phyloP scores from a whole-genome alignment of 179 eudicot genomes.

The Beta corolliflora region DNA sequence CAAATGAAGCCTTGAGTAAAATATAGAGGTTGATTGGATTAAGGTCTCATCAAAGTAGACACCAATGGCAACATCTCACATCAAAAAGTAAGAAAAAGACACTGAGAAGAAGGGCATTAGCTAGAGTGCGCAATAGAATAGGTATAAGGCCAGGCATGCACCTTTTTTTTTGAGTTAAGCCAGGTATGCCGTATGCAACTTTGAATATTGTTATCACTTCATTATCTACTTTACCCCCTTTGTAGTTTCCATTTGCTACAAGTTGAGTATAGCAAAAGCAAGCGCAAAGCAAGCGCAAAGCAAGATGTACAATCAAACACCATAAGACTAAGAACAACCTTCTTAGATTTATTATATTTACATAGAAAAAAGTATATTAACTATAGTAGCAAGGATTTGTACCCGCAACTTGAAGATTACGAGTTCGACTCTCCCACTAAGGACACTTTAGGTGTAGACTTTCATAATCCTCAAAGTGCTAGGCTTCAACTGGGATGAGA shows the following conservation, averaged over 20 bases:
- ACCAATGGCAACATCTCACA: neutral
- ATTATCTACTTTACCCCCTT: neutral
- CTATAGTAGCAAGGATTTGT: no score
- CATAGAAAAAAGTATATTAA: no score
- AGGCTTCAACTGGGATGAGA: no score
- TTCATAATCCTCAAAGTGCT: no score
- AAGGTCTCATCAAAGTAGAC: conserved; percentile 3
- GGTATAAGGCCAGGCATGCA: neutral
- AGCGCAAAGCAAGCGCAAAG: neutral
- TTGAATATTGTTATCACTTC: neutral
- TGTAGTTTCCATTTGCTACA: neutral
- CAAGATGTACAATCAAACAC: neutral
- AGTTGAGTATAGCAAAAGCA: neutral
- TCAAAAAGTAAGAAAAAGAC: conserved; percentile 4
- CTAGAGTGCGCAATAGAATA: conserved; percentile 3
- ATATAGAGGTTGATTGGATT: neutral
- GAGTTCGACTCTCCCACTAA: no score
- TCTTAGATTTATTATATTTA: no score
- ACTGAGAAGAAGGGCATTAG: neutral
- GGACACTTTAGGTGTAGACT: no score
- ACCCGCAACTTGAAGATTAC: no score
- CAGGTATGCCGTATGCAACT: neutral
- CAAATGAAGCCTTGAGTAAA: neutral
- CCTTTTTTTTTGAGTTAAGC: neutral
- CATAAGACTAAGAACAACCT: neutral